phyloP scores from a whole-genome alignment of 768 basidiomycete species.

The Russula griseocarnosa region DNA sequence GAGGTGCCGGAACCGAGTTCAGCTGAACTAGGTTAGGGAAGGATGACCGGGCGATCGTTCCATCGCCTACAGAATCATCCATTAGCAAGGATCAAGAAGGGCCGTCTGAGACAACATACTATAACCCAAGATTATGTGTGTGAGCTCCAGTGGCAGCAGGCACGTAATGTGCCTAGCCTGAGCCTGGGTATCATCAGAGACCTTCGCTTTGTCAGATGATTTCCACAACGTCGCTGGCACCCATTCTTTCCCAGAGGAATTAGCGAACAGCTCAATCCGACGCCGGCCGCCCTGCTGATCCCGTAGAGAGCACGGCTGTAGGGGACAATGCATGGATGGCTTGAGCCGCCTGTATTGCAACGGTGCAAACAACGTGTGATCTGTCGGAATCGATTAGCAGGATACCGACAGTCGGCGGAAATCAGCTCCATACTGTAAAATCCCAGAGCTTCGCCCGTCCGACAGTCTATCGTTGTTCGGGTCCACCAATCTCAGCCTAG shows the following conservation, averaged over 20 bases:
- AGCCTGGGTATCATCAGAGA: background rate
- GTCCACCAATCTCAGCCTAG: slow-evolving; percentile 26
- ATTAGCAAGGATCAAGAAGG: background rate
- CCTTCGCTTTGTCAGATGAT: slow-evolving; percentile 17
- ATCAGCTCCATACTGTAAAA: slow-evolving; percentile 16
- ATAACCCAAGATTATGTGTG: slow-evolving; percentile 58
- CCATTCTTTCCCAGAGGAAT: slow-evolving; percentile 20
- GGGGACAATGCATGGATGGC: slow-evolving; percentile 19
- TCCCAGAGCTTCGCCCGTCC: background rate
- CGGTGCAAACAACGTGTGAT: slow-evolving; percentile 18
- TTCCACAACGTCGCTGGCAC: slow-evolving; percentile 32
- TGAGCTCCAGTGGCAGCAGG: slow-evolving; percentile 50
- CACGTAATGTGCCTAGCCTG: slow-evolving; percentile 26
- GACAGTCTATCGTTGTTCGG: slow-evolving; percentile 27
- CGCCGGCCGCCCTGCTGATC: slow-evolving; percentile 21
- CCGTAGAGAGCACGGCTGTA: slow-evolving; percentile 29
- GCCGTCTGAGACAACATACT: slow-evolving; percentile 33
- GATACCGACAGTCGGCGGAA: background rate
- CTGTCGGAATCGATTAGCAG: slow-evolving; percentile 20
- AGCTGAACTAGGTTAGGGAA: slow-evolving; percentile 28
- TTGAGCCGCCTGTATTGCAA: slow-evolving; percentile 13
- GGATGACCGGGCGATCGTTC: slow-evolving; percentile 33
- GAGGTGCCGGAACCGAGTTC: slow-evolving; percentile 30
- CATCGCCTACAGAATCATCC: slow-evolving; percentile 31
- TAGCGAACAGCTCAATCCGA: slow-evolving; percentile 3